Percentiles rank a stretch among this genome's conserved stretches.
These are phyloP conservation scores for Discostella stelligera DNA, from an alignment of 352 stramenopile genomes.

Conservation along the genomic window DNA sequence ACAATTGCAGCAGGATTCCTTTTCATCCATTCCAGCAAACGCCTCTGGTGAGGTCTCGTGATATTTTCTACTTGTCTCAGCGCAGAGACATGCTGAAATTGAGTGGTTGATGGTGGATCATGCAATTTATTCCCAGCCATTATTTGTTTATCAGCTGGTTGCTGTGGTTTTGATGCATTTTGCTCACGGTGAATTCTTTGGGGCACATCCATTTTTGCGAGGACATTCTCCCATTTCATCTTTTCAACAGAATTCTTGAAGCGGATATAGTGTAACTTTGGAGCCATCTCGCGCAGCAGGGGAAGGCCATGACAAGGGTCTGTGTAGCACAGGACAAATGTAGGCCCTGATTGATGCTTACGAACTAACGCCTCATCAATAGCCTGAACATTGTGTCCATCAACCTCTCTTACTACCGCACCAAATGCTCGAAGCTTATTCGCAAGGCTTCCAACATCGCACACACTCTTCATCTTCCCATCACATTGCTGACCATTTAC, in stretches of 20 bases:
- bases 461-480: constrained; percentile 31
- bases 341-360: not conserved
- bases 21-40: constrained; percentile 27
- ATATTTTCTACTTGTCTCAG: constrained; percentile 13
- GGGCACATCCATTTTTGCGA: constrained; percentile 10
- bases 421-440: constrained; percentile 29
- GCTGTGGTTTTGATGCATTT: not conserved
- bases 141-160: not conserved
- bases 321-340: constrained; percentile 30
- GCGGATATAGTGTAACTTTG: constrained; percentile 34
- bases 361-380: constrained; percentile 26
- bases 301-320: constrained; percentile 27
- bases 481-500: constrained; percentile 44
- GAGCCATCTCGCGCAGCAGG: constrained; percentile 12
- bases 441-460: constrained; percentile 16
- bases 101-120: not conserved
- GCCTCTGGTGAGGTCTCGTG: constrained; percentile 19
- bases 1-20: constrained; percentile 25
- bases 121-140: too few relatives aligned
- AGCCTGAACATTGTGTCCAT: constrained; percentile 32
- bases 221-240: constrained; percentile 18
- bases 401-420: constrained; percentile 22
- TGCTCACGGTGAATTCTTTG: not conserved
- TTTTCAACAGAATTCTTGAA: constrained; percentile 30
- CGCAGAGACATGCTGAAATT: not conserved